Base-by-base conservation (phyloP, 1,284 basidiomycete species). In the Cryptococcus neoformans region DNA sequence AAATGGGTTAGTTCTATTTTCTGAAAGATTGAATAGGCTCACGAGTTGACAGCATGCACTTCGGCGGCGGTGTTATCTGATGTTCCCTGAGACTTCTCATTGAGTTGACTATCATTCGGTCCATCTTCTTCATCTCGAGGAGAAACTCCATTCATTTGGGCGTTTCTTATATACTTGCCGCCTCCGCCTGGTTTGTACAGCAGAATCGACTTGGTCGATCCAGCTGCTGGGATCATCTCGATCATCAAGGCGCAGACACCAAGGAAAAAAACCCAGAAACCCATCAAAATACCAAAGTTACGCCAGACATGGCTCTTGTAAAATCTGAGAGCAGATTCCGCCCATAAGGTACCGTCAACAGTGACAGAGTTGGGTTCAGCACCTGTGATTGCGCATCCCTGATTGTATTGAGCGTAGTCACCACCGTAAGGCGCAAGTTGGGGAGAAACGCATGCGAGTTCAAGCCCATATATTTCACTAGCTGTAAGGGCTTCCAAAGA, bases 301-400 rank as follows among this genome's bases (percentile, higher is more conserved):
- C 83, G 80, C 89, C 89, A 91, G 6, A 86, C 69, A 67, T 90
- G 78, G 35, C 70, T 73, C 58, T 82, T 82, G 16, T 77, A 68
- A 73, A 89, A 94, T 0, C 77, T 79, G 70, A 81, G 93, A 0
- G 85, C 83, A 0, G 84, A 71, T n/a, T 61, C 62, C 37, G 90
- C 73, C 72, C 85, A 89, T 12, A 66, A 65, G 21, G 80, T 77
- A 0, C 82, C 82, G n/a, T 75, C 68, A 38, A 84, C 79, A 21
- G 51, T 39, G 1, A 48, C 0, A 5, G 63, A 54, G 9, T 80
- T 77, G 5, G 78, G 65, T 39, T 58, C 56, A 17, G 76, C 68
- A 28, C 80, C 80, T 4, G 73, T 65, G 21, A 80, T 64, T 5
- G 75, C 73, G 59, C 80, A 80, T 1, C 66, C 71, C 6, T 57